Base-by-base conservation (phyloP, 768 basidiomycete species). In the Coprinellus micaceus region DNA sequence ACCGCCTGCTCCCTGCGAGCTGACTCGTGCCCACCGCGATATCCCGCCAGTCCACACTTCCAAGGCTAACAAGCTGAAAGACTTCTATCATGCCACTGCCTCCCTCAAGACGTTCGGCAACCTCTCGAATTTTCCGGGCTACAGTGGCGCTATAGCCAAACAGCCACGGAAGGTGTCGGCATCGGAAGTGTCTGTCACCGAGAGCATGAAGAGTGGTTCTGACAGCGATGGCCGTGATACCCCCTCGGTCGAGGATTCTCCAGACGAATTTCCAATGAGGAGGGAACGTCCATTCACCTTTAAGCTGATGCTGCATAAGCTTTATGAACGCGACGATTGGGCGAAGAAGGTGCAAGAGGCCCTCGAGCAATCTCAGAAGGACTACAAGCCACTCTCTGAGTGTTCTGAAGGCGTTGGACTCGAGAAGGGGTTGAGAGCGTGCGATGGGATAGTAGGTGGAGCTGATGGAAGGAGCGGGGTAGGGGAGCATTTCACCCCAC, bases 231-330 rank as follows among this genome's bases (percentile, higher is more conserved):
- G n/a, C n/a, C n/a, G n/a, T n/a, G n/a, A n/a, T n/a, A n/a, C n/a
- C n/a, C n/a, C n/a, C n/a, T n/a, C n/a, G n/a, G n/a, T n/a, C n/a
- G n/a, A n/a, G n/a, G n/a, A n/a, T n/a, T n/a, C n/a, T n/a, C 1
- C 63, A 73, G 11, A 71, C 69, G 2, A 70, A 71, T 36, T 83
- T 84, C 79, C 79, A 4, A 64, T 78, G 4, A 61, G 58, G 10
- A 57, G 69, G 59, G 69, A 71, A 50, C 82, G 80, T 61, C 74
- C 75, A 17, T 87, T 87, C 69, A 85, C 81, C 30, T 87, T 86
- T 74, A 82, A 79, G 62, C 73, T 82, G 62, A 86, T 85, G 83
- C 66, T 86, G 55, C 82, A 87, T 71, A 81, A 83, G 65, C 72
- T 86, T 11, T 87, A 87, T 67, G 74, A 78, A 53, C 67, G 80